Conservation (phyloP, 1,284 basidiomycete species). For the Afroboletus lepidellus region DNA sequence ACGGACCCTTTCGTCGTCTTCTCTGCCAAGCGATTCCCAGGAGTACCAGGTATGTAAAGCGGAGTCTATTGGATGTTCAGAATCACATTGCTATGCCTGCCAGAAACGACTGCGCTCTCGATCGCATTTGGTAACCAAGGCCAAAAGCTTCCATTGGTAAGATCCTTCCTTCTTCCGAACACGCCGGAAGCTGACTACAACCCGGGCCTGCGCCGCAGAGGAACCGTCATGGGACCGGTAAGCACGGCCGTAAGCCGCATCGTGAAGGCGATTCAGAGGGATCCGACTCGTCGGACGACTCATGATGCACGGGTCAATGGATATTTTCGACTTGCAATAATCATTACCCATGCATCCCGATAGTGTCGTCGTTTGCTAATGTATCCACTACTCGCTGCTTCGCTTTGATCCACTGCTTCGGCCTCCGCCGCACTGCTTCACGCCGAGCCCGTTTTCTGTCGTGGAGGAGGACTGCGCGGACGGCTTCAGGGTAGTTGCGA, state of each 20-base stretch:
- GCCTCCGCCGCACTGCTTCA: constrained; percentile 15
- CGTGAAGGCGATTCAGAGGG: constrained; percentile 52
- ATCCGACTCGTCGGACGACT: constrained; percentile 44
- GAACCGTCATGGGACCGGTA: constrained; percentile 64
- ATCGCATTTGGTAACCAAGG: constrained; percentile 91
- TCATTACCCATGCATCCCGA: constrained; percentile 19
- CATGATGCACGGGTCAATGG: constrained; percentile 21
- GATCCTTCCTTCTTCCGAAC: constrained; percentile 31
- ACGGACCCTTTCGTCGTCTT: constrained; percentile 89
- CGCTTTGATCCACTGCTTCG: constrained; percentile 21
- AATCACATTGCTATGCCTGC: constrained; percentile 16
- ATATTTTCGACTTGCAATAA: constrained; percentile 13
- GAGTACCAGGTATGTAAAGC: constrained; percentile 72
- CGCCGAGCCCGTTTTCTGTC: constrained; percentile 35
- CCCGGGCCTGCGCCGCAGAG: constrained; percentile 43
- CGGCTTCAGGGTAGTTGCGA: constrained; percentile 49
- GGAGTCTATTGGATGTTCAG: constrained; percentile 12
- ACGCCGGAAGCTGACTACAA: constrained; percentile 28
- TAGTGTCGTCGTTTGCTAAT: constrained; percentile 28
- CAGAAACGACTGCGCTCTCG: constrained; percentile 85
- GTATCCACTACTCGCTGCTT: constrained; percentile 25
- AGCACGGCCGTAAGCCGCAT: constrained; percentile 50
- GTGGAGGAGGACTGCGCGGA: constrained; percentile 42
- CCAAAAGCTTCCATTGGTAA: constrained; percentile 83
- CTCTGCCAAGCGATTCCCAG: constrained; percentile 90